A percentile compares a stretch with the other conserved stretches of the same genome.
phyloP scores from a whole-genome alignment of 73 alveolate species.

The Durusdinium trenchii region DNA sequence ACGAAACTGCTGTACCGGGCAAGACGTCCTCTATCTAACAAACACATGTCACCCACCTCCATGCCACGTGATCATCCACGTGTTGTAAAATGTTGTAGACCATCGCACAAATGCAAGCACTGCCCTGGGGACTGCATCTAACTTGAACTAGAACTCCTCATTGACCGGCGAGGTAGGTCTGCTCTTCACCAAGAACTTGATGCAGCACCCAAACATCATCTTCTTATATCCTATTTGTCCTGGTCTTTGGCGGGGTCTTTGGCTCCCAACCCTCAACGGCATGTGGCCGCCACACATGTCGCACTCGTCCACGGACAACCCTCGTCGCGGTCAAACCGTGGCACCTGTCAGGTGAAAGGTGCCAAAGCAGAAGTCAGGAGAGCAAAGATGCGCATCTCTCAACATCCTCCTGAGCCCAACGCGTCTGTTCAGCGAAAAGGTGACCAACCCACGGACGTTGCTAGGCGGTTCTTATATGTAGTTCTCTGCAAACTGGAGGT shows the following conservation, averaged over 20 bases:
- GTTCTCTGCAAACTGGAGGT: neutral
- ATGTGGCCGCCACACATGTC: neutral
- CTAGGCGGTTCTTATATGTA: neutral
- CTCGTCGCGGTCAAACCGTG: neutral
- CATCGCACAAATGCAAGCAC: too few relatives aligned
- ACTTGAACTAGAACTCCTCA: too few relatives aligned
- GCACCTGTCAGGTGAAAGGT: slow-evolving; percentile 20
- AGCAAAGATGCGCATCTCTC: neutral
- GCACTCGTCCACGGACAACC: neutral
- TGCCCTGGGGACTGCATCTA: too few relatives aligned
- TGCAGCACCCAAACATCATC: neutral
- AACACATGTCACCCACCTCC: too few relatives aligned
- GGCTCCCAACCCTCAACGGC: neutral
- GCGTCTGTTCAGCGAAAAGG: neutral
- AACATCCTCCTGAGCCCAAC: slow-evolving; percentile 13
- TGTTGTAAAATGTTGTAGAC: too few relatives aligned
- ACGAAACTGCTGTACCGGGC: too few relatives aligned
- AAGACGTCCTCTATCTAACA: too few relatives aligned
- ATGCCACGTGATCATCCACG: too few relatives aligned
- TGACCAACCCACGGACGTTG: neutral
- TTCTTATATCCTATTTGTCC: neutral
- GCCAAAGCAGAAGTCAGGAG: slow-evolving; percentile 63
- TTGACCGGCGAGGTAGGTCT: too few relatives aligned
- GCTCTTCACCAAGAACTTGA: neutral
- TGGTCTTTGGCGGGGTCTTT: too few relatives aligned